Evolutionary conservation across 2,329 filamentous ascomycete genomes (phyloP), one percentile per base, ranked within the genome.

Genomic region (Venturia pyrina): DNA sequence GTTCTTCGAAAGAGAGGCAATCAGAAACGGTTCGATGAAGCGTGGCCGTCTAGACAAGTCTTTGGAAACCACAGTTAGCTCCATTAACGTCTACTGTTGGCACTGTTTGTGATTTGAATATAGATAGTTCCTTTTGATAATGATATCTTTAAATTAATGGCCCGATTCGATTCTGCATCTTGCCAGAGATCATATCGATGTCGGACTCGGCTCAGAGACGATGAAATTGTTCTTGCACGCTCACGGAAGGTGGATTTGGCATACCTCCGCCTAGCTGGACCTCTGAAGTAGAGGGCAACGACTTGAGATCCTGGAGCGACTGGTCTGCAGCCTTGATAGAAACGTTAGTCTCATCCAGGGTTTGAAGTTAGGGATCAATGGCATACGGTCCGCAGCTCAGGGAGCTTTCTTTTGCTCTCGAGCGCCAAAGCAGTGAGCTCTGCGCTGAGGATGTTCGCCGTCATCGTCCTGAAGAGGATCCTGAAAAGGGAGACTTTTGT

Each of bases 331-430:
- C 91, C 90, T 93, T 56, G 40, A 53, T 59, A 56, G 50, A 59
- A 15, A 43, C 40, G 60, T 68, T 67, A 69, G 68, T 57, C 11
- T 40, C 37, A 7, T 40, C 53, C 11, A 8, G 37, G 37, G 37
- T 11, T 40, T 11, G 41, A 43, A 43, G 5, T 43, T 17, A 17
- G 41, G 41, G 4, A 40, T 40, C 8, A 8, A 15, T 24, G 48
- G 76, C 83, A 72, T 78, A 89, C 89, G 83, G 89, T 90, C 80
- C 90, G 87, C 64, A 99, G 82, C 72, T 98, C 95, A 71, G 89
- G 86, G 77, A 97, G 89, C 78, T 96, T 98, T 73, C 93, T 86
- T 79, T 96, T 98, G 75, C 93, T 95, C 81, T 99, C 95, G 77
- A 96, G 91, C 72, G 96, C 89, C 75, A 97, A 86, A 79, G 91